phyloP scores from a whole-genome alignment of 345 rosid species.

The Hibiscus mutabilis region DNA sequence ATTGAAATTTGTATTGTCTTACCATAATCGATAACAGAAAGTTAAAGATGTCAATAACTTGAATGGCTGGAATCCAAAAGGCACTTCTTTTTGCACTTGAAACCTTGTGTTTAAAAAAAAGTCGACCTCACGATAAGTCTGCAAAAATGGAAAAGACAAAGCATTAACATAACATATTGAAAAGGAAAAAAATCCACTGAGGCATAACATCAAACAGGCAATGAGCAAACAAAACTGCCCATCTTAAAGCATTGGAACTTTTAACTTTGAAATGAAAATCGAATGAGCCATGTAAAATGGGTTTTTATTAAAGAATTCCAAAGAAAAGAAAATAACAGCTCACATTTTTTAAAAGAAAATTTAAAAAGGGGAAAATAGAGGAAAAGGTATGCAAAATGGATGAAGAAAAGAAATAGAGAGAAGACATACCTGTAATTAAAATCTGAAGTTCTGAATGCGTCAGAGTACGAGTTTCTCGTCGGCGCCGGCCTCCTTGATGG shows the following conservation, averaged over 20 bases:
- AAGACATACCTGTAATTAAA: too few relatives aligned
- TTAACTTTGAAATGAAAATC: background rate
- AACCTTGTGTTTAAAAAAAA: conserved; percentile 53
- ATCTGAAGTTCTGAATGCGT: too few relatives aligned
- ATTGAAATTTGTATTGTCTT: conserved; percentile 2
- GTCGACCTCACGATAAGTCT: conserved; percentile 61
- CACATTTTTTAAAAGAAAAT: too few relatives aligned
- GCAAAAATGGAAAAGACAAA: conserved; percentile 14
- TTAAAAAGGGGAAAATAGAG: too few relatives aligned
- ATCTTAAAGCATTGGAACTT: background rate
- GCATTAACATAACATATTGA: background rate
- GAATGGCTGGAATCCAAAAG: conserved; percentile 86
- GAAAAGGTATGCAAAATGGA: too few relatives aligned
- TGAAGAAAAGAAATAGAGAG: too few relatives aligned
- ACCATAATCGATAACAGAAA: conserved; percentile 64
- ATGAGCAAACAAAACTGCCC: background rate
- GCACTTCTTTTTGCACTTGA: conserved; percentile 64
- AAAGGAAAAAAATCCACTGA: background rate
- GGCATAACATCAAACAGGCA: conserved; percentile 25
- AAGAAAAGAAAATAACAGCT: background rate
- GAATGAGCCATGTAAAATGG: background rate
- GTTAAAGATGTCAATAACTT: conserved; percentile 66
- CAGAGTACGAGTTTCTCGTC: too few relatives aligned
- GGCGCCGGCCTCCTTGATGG: too few relatives aligned
- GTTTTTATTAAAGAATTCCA: background rate